Evolutionary conservation across 108 stramenopile genomes (phyloP), one percentile per base, ranked within the genome.

Genomic region (Nitzschia inconspicua): DNA sequence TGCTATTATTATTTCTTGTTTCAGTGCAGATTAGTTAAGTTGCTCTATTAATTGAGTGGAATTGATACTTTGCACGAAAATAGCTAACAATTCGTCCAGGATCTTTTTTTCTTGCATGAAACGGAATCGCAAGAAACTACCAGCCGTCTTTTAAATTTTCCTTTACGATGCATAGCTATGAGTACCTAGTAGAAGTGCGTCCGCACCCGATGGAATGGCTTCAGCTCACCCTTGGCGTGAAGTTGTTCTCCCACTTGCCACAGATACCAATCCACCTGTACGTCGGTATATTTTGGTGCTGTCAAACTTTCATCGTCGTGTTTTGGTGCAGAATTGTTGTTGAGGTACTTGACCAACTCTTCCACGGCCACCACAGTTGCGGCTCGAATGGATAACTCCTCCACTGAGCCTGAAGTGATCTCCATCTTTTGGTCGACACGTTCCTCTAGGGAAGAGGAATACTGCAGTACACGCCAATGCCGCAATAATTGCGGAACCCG

Each of bases 401-500:
- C 89, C n/a, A 32, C 32, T 10, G 78, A 75, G n/a, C 68, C 74
- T 32, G 55, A 64, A 4, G 44, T 19, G 16, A 96, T 59, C 56
- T 86, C 85, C 6, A 31, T 37, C 30, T 54, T 42, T 11, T 30
- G n/a, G 65, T 94, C 93, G 6, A 96, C 85, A 47, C 35, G 42
- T 2, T 28, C 31, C 13, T 75, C 72, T 31, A 96, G 60, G 2
- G 35, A 34, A 8, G 74, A 65, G n/a, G 48, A 47, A 58, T 96
- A 96, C 41, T 76, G 43, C 51, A 96, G 36, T n/a, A 84, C 80
- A 31, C 65, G 70, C 24, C 64, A 59, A 63, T 90, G 76, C 0
- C 93, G 85, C 16, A 96, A 68, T 14, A 96, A 57, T 61, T 96
- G 95, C 26, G 95, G 95, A 0, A 96, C 85, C 22, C 95, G 83